Evolutionary conservation across 2,329 filamentous ascomycete genomes (phyloP).

Genomic region (Botrytis fragariae): DNA sequence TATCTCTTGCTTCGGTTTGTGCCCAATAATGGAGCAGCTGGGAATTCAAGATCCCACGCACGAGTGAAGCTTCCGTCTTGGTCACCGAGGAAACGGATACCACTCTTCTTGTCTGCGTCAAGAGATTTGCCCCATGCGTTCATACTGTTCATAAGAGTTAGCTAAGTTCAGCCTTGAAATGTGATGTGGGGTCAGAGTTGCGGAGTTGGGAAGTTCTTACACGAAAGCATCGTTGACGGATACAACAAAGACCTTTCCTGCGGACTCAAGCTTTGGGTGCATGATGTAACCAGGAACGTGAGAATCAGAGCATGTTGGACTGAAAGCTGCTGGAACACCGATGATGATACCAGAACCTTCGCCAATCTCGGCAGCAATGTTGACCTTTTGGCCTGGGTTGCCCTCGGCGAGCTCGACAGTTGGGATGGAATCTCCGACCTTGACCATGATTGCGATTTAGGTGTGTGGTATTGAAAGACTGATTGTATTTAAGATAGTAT

Average conservation of each 20-base stretch:
- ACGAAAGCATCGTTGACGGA: conserved; percentile 94
- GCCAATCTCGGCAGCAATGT: conserved; percentile 68
- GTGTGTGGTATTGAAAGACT: background rate
- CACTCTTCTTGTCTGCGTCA: conserved; percentile 70
- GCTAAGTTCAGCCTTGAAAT: background rate
- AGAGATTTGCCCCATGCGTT: conserved; percentile 81
- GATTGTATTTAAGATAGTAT: background rate
- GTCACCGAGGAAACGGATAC: conserved; percentile 85
- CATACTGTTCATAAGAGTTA: conserved; percentile 55
- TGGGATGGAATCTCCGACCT: conserved; percentile 77
- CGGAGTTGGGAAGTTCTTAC: conserved; percentile 50
- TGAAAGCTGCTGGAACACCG: conserved; percentile 79
- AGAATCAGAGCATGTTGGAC: conserved; percentile 61
- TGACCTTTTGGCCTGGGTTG: conserved; percentile 87
- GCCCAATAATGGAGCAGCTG: conserved; percentile 76
- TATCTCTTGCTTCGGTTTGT: conserved; percentile 83
- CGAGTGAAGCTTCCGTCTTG: conserved; percentile 76
- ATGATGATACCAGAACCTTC: conserved; percentile 76
- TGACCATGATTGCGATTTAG: conserved; percentile 45
- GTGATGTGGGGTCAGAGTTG: background rate
- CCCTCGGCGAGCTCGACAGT: conserved; percentile 73
- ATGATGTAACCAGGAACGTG: conserved; percentile 87
- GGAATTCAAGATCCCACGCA: conserved; percentile 79
- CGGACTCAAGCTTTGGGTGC: conserved; percentile 72
- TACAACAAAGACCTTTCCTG: conserved; percentile 83